Conservation (phyloP, 257 asterid genomes). For the Fraxinus excelsior region DNA sequence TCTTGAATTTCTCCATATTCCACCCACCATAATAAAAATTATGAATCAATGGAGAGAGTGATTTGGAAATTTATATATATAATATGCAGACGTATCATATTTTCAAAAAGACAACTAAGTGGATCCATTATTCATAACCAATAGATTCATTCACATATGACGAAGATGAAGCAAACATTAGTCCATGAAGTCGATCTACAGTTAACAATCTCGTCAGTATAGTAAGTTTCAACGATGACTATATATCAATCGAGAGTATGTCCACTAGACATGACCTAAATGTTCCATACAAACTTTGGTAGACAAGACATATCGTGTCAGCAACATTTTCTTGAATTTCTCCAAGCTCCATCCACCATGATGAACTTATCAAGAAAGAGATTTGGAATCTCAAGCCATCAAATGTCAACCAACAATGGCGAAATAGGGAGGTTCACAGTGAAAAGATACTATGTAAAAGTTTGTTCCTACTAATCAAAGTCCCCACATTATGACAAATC, state of each 20-base stretch:
- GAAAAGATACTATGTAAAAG: slow-evolving; percentile 19
- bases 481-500: slow-evolving; percentile 41
- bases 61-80: background rate
- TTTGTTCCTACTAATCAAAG: slow-evolving; percentile 31
- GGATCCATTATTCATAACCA: no score
- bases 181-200: background rate
- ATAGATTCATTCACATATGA: background rate
- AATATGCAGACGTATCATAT: no score
- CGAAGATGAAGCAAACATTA: no score
- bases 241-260: no score
- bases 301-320: slow-evolving; percentile 30
- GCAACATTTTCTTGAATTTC: slow-evolving; percentile 43
- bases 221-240: background rate
- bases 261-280: no score
- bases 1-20: slow-evolving; percentile 22
- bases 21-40: background rate
- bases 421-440: slow-evolving; percentile 26
- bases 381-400: slow-evolving; percentile 46
- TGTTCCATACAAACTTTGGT: no score
- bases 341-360: slow-evolving; percentile 38
- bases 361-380: slow-evolving; percentile 24
- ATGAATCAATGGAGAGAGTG: slow-evolving; percentile 18
- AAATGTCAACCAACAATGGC: slow-evolving; percentile 34
- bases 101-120: background rate
- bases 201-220: background rate